Evolutionary conservation across 108 stramenopile genomes (phyloP).

Genomic region (Discostella pseudostelligera): DNA sequence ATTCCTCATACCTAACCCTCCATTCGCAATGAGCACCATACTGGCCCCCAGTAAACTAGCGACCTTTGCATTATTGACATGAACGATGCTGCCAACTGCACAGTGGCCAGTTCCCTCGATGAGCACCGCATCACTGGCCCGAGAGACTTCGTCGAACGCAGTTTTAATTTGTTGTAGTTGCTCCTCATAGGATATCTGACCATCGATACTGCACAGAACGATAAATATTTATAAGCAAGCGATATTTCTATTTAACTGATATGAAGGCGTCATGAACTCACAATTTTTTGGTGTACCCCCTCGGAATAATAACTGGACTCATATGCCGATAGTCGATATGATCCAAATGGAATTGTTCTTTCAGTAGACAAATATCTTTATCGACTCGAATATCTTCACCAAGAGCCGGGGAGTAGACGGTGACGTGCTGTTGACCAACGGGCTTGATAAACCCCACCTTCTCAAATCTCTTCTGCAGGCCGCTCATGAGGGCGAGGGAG

Average conservation of each 20-base stretch:
- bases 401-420: constrained; percentile 43
- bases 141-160: constrained; percentile 59
- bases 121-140: constrained; percentile 67
- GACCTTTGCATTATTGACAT: constrained; percentile 92
- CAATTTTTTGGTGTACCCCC: constrained; percentile 90
- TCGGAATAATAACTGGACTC: constrained; percentile 94
- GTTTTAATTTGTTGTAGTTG: constrained; percentile 64
- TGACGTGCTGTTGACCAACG: constrained; percentile 91
- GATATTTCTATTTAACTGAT: background rate
- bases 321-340: constrained; percentile 89
- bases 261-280: background rate
- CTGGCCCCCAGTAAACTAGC: constrained; percentile 84
- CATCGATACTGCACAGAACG: constrained; percentile 59
- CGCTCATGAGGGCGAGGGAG: constrained; percentile 84
- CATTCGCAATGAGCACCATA: constrained; percentile 91
- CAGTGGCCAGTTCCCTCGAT: constrained; percentile 97
- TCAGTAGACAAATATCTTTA: constrained; percentile 89
- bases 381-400: constrained; percentile 82
- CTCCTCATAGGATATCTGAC: constrained; percentile 60
- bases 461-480: constrained; percentile 85
- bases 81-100: constrained; percentile 95
- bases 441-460: constrained; percentile 95
- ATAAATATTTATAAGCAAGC: background rate
- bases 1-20: constrained; percentile 74
- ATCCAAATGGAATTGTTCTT: constrained; percentile 85